Percentiles rank a stretch among this genome's conserved stretches.
Conservation (phyloP, 306 rosid species). For the Acacia melanoxylon region DNA sequence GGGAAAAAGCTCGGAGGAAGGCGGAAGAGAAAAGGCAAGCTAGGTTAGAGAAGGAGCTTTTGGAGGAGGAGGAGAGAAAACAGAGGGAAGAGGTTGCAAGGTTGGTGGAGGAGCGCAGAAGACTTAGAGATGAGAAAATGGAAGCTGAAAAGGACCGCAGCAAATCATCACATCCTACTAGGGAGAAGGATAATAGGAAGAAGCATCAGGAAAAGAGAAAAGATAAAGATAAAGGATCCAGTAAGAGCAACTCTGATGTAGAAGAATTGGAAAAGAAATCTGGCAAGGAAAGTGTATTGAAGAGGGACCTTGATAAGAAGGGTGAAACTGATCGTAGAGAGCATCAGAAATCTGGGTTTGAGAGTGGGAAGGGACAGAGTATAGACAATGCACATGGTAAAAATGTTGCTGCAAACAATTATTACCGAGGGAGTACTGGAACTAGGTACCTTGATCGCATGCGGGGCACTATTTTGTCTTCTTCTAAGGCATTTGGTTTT, state of each 20-base stretch:
- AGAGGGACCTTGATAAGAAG: constrained; percentile 72
- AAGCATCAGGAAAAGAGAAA: constrained; percentile 84
- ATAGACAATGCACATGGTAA: constrained; percentile 58
- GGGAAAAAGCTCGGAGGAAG: constrained; percentile 93
- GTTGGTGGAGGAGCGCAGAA: constrained; percentile 96
- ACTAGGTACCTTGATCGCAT: constrained; percentile 88
- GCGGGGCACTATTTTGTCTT: constrained; percentile 88
- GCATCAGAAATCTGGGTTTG: constrained; percentile 59
- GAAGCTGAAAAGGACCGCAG: constrained; percentile 76
- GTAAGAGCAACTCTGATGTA: constrained; percentile 94
- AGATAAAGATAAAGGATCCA: constrained; percentile 88
- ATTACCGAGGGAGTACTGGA: constrained; percentile 67
- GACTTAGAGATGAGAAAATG: constrained; percentile 81
- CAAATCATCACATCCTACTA: constrained; percentile 50
- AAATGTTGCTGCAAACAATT: constrained; percentile 49
- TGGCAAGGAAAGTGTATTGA: constrained; percentile 78
- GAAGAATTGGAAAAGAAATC: constrained; percentile 88
- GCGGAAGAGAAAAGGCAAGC: constrained; percentile 99
- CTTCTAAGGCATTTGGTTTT: constrained; percentile 94
- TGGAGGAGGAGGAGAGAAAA: constrained; percentile 97
- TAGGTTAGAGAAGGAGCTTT: constrained; percentile 87
- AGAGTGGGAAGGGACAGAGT: constrained; percentile 56
- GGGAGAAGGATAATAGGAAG: constrained; percentile 73
- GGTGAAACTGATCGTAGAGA: constrained; percentile 68
- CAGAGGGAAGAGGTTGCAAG: constrained; percentile 99